Conservation (phyloP, 2,329 filamentous ascomycete genomes). For the Sclerotinia minor region DNA sequence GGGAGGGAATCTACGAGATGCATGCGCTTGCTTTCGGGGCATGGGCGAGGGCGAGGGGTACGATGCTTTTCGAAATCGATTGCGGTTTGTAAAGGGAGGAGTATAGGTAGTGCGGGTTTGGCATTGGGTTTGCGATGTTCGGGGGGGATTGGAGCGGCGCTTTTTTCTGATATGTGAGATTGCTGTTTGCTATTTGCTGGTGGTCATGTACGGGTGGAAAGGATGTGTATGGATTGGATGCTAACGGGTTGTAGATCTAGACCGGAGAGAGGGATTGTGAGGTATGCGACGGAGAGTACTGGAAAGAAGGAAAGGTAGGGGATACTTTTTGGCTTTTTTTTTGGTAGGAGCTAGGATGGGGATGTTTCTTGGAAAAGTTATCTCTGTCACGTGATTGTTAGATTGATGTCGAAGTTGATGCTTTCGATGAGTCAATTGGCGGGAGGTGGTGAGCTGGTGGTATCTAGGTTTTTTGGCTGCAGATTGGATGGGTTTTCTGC, state of each 20-base stretch:
- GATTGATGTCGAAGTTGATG: not conserved
- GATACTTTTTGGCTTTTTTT: not conserved
- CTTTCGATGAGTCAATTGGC: not conserved
- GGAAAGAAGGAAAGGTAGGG: constrained; percentile 11
- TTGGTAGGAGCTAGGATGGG: not conserved
- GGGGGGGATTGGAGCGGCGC: not conserved
- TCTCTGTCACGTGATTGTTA: not conserved
- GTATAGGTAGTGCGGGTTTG: not conserved
- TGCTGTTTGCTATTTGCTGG: not conserved
- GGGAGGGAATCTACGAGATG: not conserved
- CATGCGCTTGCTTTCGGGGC: not conserved
- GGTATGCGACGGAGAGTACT: constrained; percentile 10
- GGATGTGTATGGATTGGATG: too few relatives aligned
- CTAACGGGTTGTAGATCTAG: constrained; percentile 2
- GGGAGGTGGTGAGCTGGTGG: not conserved
- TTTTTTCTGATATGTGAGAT: constrained; percentile 9
- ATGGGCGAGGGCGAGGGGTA: not conserved
- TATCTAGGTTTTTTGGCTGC: not conserved
- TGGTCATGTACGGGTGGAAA: not conserved
- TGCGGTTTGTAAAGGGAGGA: not conserved
- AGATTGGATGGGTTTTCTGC: not conserved
- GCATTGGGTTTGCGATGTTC: not conserved
- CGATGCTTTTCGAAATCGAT: not conserved
- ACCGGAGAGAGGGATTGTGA: not conserved
- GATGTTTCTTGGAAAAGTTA: not conserved